Evolutionary conservation across 192 early-diverging fungal species (phyloP).

Genomic region (Podila minutissima): DNA sequence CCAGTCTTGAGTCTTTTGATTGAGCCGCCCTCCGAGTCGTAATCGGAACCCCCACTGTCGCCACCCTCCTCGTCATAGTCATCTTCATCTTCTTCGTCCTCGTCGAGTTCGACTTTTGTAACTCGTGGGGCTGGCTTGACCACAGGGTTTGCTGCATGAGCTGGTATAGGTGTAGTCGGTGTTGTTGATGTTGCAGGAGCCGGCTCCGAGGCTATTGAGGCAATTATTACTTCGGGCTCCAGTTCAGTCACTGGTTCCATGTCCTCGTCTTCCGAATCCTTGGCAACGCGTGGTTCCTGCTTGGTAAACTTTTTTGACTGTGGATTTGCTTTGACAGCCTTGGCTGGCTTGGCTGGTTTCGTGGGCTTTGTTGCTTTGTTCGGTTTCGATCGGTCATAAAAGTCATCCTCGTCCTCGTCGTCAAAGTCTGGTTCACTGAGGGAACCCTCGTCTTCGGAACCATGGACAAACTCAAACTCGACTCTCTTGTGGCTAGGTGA

Average conservation of each 20-base stretch:
- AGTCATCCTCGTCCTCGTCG: slow-evolving; percentile 6
- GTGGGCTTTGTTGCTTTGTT: not conserved
- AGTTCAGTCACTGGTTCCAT: not conserved
- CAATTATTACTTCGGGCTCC: not conserved
- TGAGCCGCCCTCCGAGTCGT: slow-evolving; percentile 17
- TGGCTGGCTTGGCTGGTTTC: not conserved
- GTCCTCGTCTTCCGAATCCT: not conserved
- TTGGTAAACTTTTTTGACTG: not conserved
- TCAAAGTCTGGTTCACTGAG: slow-evolving; percentile 30
- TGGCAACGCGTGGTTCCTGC: not conserved
- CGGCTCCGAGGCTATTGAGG: not conserved
- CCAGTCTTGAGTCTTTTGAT: slow-evolving; percentile 29
- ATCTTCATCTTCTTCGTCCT: slow-evolving; percentile 20
- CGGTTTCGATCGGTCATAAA: not conserved
- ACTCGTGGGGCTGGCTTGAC: slow-evolving; percentile 1
- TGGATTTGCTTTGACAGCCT: not conserved
- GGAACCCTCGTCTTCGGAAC: slow-evolving; percentile 17
- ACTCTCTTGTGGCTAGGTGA: slow-evolving; percentile 27
- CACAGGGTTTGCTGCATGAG: no score
- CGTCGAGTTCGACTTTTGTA: slow-evolving; percentile 5
- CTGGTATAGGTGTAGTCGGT: not conserved
- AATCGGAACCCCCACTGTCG: slow-evolving; percentile 19
- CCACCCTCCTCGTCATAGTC: slow-evolving; percentile 8
- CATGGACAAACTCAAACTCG: slow-evolving; percentile 40
- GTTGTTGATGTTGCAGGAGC: not conserved